Evolutionary conservation across 805 yeast species (phyloP).

Genomic region (Yarrowia sp.): DNA sequence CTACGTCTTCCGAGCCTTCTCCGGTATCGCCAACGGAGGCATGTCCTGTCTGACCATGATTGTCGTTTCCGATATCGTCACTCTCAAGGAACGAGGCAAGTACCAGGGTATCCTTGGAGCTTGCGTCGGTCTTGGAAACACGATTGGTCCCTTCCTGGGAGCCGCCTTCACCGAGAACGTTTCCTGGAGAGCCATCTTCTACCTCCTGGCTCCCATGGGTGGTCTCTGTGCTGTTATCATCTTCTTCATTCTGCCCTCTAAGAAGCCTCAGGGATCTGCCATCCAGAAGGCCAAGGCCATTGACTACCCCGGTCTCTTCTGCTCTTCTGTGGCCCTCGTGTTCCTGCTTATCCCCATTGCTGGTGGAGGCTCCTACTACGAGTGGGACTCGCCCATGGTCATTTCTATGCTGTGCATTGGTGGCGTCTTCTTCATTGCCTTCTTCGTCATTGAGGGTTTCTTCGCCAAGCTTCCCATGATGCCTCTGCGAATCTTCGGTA

Average conservation of each 20-base stretch:
- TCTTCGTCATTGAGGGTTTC: conserved; percentile 59
- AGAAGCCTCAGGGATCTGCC: conserved; percentile 52
- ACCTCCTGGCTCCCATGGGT: conserved; percentile 56
- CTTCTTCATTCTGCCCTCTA: conserved; percentile 45
- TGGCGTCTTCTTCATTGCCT: conserved; percentile 52
- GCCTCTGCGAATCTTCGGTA: conserved; percentile 57
- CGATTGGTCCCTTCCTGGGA: conserved; percentile 62
- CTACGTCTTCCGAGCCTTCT: conserved; percentile 60
- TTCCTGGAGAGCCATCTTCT: conserved; percentile 62
- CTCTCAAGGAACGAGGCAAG: conserved; percentile 61
- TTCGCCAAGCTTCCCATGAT: conserved; percentile 61
- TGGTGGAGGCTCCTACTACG: conserved; percentile 66
- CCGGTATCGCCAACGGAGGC: conserved; percentile 66
- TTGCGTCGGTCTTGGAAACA: conserved; percentile 59
- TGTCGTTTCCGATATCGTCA: conserved; percentile 61
- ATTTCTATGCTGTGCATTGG: conserved; percentile 55
- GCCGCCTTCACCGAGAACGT: conserved; percentile 55
- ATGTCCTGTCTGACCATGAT: conserved; percentile 60
- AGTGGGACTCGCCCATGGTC: conserved; percentile 59
- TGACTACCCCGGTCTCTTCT: conserved; percentile 60
- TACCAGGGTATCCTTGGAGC: conserved; percentile 64
- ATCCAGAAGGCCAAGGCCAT: conserved; percentile 54
- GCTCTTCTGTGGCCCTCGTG: conserved; percentile 57
- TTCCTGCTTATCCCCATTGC: conserved; percentile 61
- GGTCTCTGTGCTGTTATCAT: conserved; percentile 47